Conservation (phyloP, 78 protist genomes). For the Cavenderia fasciculata region DNA sequence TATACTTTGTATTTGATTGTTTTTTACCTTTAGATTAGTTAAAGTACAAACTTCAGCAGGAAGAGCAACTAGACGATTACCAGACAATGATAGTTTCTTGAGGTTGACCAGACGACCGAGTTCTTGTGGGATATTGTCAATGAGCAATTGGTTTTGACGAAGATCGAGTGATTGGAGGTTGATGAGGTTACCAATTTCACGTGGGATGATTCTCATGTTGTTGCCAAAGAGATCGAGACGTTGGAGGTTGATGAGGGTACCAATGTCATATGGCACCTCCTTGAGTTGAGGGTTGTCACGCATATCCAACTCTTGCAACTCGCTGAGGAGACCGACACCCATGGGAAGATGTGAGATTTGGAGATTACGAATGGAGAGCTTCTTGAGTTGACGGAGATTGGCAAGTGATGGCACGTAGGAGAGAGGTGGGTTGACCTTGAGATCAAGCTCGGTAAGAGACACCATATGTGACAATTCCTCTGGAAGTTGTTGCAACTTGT, state of each 20-base stretch:
- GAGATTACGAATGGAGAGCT: constrained; percentile 71
- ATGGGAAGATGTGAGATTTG: constrained; percentile 76
- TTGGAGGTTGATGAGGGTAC: constrained; percentile 67
- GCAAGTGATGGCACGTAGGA: constrained; percentile 76
- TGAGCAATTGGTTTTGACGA: constrained; percentile 68
- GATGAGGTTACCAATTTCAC: constrained; percentile 69
- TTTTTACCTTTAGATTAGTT: constrained; percentile 39
- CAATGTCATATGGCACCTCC: constrained; percentile 77
- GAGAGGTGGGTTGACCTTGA: constrained; percentile 83
- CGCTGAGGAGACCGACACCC: constrained; percentile 55
- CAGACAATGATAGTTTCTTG: constrained; percentile 55
- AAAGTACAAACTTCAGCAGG: constrained; percentile 78
- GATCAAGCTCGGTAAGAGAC: constrained; percentile 68
- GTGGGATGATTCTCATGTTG: constrained; percentile 76
- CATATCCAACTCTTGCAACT: constrained; percentile 68
- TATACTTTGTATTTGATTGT: not conserved
- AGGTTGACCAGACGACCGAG: constrained; percentile 76
- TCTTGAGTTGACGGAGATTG: constrained; percentile 58
- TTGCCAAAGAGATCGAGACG: constrained; percentile 77
- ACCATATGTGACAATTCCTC: constrained; percentile 61
- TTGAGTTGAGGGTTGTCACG: constrained; percentile 82
- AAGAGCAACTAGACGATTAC: constrained; percentile 59
- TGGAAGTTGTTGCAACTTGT: constrained; percentile 75
- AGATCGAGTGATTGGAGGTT: constrained; percentile 75
- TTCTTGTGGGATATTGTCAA: constrained; percentile 74